These are phyloP conservation scores for Canna indica DNA, from an alignment of 176 grass and related monocot species.

Conservation along the genomic window DNA sequence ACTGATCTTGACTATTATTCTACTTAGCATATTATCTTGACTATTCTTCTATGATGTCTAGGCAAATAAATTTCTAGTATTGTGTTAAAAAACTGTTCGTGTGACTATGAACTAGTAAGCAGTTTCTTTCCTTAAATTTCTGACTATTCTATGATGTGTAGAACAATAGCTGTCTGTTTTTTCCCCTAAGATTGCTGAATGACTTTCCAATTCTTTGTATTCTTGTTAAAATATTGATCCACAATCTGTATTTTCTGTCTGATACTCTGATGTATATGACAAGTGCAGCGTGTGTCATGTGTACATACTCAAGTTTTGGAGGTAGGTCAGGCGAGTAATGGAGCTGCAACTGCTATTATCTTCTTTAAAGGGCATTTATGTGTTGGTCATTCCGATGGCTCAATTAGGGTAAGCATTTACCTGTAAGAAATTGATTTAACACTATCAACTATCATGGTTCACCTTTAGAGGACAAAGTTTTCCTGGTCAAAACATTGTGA, in stretches of 20 bases:
- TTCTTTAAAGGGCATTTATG: slow-evolving; percentile 89
- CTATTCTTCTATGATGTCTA: background rate
- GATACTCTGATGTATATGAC: slow-evolving; percentile 4
- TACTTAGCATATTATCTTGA: background rate
- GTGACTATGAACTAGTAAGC: no score
- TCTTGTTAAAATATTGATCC: slow-evolving; percentile 14
- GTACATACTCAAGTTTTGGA: slow-evolving; percentile 94
- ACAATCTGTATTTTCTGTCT: background rate
- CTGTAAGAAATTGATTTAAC: slow-evolving; percentile 2
- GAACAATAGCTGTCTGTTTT: no score
- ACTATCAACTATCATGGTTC: background rate
- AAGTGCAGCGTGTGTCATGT: slow-evolving; percentile 81
- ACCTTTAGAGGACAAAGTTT: background rate
- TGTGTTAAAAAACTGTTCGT: no score
- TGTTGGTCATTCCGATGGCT: slow-evolving; percentile 70
- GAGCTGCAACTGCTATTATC: slow-evolving; percentile 64
- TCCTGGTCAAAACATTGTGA: background rate
- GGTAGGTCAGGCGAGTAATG: slow-evolving; percentile 55
- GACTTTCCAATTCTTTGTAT: background rate
- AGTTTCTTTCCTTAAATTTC: no score
- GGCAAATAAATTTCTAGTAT: background rate
- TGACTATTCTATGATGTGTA: no score
- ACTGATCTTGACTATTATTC: no score
- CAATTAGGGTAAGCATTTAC: slow-evolving; percentile 67
- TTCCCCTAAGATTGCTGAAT: background rate